Conservation (phyloP, 2,329 filamentous ascomycete genomes). For the Microcyclospora tardicrescens region DNA sequence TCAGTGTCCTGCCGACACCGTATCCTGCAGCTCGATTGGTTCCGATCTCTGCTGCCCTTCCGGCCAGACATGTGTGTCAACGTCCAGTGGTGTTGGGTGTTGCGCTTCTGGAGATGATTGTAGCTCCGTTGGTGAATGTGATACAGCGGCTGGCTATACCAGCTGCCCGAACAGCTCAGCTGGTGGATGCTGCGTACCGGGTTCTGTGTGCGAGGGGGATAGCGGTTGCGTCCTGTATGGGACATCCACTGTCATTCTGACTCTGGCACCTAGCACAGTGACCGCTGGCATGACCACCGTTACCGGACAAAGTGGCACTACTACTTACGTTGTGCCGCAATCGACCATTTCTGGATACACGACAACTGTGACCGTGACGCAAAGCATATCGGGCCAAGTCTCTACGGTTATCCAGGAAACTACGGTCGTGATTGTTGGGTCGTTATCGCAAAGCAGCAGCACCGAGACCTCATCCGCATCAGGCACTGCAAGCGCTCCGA, state of each 20-base stretch:
- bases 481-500: slow-evolving; percentile 4
- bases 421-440: slow-evolving; percentile 17
- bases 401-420: slow-evolving; percentile 15
- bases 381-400: slow-evolving; percentile 10
- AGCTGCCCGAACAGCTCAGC: slow-evolving; percentile 53
- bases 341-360: slow-evolving; percentile 10
- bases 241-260: slow-evolving; percentile 17
- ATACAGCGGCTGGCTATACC: slow-evolving; percentile 43
- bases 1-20: slow-evolving; percentile 53
- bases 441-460: too few species aligned
- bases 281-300: slow-evolving; percentile 7
- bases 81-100: slow-evolving; percentile 57
- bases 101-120: slow-evolving; percentile 56
- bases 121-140: slow-evolving; percentile 49
- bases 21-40: slow-evolving; percentile 50
- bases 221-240: slow-evolving; percentile 50
- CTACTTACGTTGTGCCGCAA: slow-evolving; percentile 2
- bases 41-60: slow-evolving; percentile 60
- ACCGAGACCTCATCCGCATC: slow-evolving; percentile 8
- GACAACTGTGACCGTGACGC: slow-evolving; percentile 18
- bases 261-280: slow-evolving; percentile 10
- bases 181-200: slow-evolving; percentile 64
- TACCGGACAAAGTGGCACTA: slow-evolving; percentile 4
- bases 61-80: slow-evolving; percentile 50
- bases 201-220: slow-evolving; percentile 51